phyloP scores from a whole-genome alignment of 768 basidiomycete species.

The Calocybe gangraenosa region DNA sequence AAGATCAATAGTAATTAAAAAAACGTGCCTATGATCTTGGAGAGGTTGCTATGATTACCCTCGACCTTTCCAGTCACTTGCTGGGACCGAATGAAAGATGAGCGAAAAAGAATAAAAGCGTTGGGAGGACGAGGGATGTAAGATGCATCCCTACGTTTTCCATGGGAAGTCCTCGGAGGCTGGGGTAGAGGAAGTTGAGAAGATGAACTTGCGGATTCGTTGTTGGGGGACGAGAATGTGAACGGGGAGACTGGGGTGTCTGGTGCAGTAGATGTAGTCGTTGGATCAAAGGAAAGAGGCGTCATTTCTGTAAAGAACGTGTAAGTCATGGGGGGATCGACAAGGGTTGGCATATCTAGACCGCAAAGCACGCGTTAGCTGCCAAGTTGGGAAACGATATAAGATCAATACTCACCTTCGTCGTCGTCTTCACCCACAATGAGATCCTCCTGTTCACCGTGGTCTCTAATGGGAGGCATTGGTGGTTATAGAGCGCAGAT shows the following conservation, averaged over 20 bases:
- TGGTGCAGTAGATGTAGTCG: neutral
- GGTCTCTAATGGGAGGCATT: no score
- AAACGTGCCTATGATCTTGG: conserved; percentile 72
- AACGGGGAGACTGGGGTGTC: conserved; percentile 11
- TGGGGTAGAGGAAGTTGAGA: conserved; percentile 7
- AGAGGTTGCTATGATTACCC: conserved; percentile 74
- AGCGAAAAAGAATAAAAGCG: conserved; percentile 83
- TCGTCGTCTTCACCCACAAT: no score
- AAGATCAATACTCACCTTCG: no score
- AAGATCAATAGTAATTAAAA: no score
- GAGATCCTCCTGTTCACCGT: no score
- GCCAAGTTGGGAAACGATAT: no score
- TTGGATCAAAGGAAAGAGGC: conserved; percentile 1
- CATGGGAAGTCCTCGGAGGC: conserved; percentile 37
- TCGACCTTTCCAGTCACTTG: conserved; percentile 75
- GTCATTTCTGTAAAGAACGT: conserved; percentile 9
- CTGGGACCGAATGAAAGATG: conserved; percentile 70
- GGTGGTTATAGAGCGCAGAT: no score
- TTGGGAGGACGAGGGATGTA: conserved; percentile 84
- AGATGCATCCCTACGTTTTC: conserved; percentile 62
- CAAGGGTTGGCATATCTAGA: conserved; percentile 5
- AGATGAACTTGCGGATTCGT: neutral
- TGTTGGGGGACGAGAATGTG: conserved; percentile 17
- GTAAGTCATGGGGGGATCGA: conserved; percentile 4
- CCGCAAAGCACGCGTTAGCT: no score